Percentiles rank a stretch among this genome's conserved stretches.
phyloP scores from a whole-genome alignment of 2,329 filamentous ascomycete species.

The Coniochaeta sp. region DNA sequence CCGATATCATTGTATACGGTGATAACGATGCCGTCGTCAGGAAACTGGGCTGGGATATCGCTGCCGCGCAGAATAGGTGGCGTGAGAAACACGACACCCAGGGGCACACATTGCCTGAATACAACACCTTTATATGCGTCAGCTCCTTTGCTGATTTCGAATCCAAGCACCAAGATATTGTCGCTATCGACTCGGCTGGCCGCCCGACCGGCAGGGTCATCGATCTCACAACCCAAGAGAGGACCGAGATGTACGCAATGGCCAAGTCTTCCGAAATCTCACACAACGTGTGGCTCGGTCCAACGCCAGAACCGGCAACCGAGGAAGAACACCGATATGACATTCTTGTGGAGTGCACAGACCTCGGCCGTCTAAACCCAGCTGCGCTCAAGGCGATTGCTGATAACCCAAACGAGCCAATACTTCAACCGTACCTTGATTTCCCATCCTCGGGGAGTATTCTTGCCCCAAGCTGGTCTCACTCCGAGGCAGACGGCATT shows the following conservation, averaged over 20 bases:
- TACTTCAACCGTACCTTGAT: conserved; percentile 46
- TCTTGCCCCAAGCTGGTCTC: conserved; percentile 74
- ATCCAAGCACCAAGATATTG: conserved; percentile 56
- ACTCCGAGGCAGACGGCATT: conserved; percentile 74
- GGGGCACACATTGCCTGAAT: conserved; percentile 50
- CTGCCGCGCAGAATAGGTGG: conserved; percentile 71
- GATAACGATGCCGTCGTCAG: conserved; percentile 56
- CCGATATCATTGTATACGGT: conserved; percentile 89
- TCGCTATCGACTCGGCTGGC: conserved; percentile 68
- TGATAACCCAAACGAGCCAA: conserved; percentile 40
- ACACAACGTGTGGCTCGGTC: conserved; percentile 83
- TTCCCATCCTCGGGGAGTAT: conserved; percentile 96
- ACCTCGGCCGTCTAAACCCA: conserved; percentile 70
- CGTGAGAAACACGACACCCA: conserved; percentile 53
- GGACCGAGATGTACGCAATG: conserved; percentile 90
- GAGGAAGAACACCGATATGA: conserved; percentile 62
- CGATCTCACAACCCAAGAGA: conserved; percentile 85
- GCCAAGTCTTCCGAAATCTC: conserved; percentile 83
- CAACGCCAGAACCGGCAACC: conserved; percentile 64
- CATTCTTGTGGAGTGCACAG: conserved; percentile 80
- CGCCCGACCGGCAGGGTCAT: conserved; percentile 68
- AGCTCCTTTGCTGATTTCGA: conserved; percentile 67
- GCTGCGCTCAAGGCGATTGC: conserved; percentile 57
- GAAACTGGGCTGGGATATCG: conserved; percentile 61
- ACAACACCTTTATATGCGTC: conserved; percentile 75